Conservation (phyloP, 371 early-diverging fungal genomes). For the Dinochytrium kinnereticum region DNA sequence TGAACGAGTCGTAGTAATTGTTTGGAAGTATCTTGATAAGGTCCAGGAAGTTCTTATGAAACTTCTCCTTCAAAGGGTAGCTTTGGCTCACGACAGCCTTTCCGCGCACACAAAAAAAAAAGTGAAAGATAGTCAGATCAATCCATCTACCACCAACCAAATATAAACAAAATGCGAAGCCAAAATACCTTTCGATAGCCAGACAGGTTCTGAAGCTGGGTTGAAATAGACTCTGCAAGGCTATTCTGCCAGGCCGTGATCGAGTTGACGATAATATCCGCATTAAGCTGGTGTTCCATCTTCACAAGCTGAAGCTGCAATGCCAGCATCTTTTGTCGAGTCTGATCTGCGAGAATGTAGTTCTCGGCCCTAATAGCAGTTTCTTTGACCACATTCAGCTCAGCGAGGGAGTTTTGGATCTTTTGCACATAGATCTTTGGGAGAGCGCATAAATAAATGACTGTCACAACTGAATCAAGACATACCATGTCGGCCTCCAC, state of each 20-base stretch:
- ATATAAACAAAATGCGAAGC: neutral
- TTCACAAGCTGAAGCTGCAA: conserved; percentile 48
- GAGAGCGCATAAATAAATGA: neutral
- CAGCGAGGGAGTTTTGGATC: conserved; percentile 42
- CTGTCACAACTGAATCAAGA: neutral
- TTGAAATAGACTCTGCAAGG: conserved; percentile 38
- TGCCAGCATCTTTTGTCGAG: conserved; percentile 43
- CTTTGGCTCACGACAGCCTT: conserved; percentile 23
- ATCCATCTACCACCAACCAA: neutral
- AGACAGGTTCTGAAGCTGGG: conserved; percentile 27
- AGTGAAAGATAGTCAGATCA: conserved; percentile 4
- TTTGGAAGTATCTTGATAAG: conserved; percentile 39
- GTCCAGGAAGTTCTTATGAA: conserved; percentile 40
- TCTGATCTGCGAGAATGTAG: conserved; percentile 51
- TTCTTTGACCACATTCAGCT: conserved; percentile 46
- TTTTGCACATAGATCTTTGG: conserved; percentile 48
- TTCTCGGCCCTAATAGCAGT: conserved; percentile 49
- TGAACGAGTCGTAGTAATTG: conserved; percentile 47
- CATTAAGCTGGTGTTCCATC: conserved; percentile 56
- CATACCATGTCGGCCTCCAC: conserved; percentile 30
- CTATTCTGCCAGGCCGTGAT: conserved; percentile 50
- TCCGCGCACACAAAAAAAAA: too few species aligned
- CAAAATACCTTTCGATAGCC: conserved; percentile 25
- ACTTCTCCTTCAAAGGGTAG: conserved; percentile 38
- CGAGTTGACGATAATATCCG: conserved; percentile 49